phyloP scores from a whole-genome alignment of 768 basidiomycete species.

The Suillus alpinus region DNA sequence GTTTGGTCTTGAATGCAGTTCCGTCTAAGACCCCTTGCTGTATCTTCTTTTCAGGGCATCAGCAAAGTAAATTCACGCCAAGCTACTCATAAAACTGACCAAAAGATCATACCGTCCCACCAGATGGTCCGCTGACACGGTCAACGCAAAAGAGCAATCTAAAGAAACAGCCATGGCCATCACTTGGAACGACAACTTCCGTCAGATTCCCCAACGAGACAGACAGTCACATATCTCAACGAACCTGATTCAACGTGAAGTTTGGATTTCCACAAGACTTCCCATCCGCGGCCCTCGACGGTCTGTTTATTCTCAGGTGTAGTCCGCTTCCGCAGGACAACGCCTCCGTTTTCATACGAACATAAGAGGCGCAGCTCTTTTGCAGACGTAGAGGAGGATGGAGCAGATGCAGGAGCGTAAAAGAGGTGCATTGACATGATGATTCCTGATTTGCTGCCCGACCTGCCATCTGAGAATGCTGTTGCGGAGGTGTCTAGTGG shows the following conservation, averaged over 20 bases:
- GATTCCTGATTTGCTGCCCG: constrained; percentile 65
- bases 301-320: constrained; percentile 35
- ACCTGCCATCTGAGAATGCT: constrained; percentile 41
- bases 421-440: constrained; percentile 87
- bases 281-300: constrained; percentile 75
- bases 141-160: constrained; percentile 59
- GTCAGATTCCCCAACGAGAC: not conserved
- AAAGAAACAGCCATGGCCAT: constrained; percentile 59
- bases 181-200: not conserved
- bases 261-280: constrained; percentile 61
- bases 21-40: constrained; percentile 16
- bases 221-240: constrained; percentile 15
- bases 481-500: constrained; percentile 29
- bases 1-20: constrained; percentile 56
- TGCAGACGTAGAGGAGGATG: constrained; percentile 29
- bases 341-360: constrained; percentile 86
- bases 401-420: constrained; percentile 25
- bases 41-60: not conserved
- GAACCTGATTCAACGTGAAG: constrained; percentile 72
- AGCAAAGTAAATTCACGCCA: constrained; percentile 2
- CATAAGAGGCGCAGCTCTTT: constrained; percentile 59
- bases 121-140: constrained; percentile 84
- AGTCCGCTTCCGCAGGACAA: constrained; percentile 61
- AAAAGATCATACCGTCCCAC: constrained; percentile 61
- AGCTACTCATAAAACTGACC: constrained; percentile 31